These are phyloP conservation scores for Bidens hawaiensis DNA, from an alignment of 140 eudicot species.

Conservation along the genomic window DNA sequence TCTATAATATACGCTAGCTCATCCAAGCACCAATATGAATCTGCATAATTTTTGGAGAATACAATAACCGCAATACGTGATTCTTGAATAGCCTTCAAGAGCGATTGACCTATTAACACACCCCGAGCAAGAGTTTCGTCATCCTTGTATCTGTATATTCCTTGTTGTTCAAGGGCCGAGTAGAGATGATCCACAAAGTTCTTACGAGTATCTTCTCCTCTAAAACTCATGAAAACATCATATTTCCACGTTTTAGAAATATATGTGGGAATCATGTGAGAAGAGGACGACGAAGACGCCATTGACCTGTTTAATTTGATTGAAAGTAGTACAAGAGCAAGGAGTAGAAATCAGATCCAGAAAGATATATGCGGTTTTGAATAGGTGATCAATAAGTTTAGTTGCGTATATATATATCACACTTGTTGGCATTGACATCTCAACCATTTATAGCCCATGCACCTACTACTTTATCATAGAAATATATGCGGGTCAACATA, in stretches of 20 bases:
- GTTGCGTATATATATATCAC: too few relatives aligned
- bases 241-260: background rate
- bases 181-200: conserved; percentile 15
- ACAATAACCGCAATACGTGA: background rate
- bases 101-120: background rate
- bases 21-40: conserved; percentile 23
- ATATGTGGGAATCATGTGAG: background rate
- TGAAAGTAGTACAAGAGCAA: background rate
- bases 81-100: conserved; percentile 13
- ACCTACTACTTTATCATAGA: too few relatives aligned
- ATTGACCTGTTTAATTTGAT: background rate
- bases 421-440: too few relatives aligned
- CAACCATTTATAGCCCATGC: too few relatives aligned
- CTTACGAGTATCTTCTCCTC: conserved; percentile 15
- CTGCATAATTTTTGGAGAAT: conserved; percentile 15
- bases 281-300: conserved; percentile 3
- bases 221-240: conserved; percentile 11
- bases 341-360: background rate
- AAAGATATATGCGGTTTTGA: background rate
- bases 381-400: too few relatives aligned
- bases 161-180: background rate
- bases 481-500: too few relatives aligned
- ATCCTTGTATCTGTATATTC: conserved; percentile 14
- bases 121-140: conserved; percentile 11
- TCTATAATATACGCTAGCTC: too few relatives aligned